A percentile compares a stretch with the other conserved stretches of the same genome.
Evolutionary conservation across 306 rosid genomes (phyloP).

Genomic region (Corylus americana): DNA sequence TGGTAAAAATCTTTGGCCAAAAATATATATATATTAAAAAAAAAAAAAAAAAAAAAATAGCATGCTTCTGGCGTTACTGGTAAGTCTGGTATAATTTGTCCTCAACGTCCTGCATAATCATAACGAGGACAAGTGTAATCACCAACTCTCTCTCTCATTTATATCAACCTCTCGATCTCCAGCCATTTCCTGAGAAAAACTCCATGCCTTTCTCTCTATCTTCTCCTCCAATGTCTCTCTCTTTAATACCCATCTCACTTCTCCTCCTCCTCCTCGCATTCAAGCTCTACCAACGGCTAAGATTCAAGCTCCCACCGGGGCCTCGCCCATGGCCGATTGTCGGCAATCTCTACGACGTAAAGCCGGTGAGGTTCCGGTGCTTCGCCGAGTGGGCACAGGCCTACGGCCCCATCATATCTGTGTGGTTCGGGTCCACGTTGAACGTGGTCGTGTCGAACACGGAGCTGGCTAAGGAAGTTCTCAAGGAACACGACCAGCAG

Average conservation of each 20-base stretch:
- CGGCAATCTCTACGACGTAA: slow-evolving; percentile 82
- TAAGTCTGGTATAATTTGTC: too few relatives aligned
- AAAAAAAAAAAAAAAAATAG: too few relatives aligned
- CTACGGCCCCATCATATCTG: slow-evolving; percentile 84
- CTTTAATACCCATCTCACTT: slow-evolving; percentile 32
- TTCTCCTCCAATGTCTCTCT: slow-evolving; percentile 9
- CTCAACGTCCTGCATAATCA: too few relatives aligned
- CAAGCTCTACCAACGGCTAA: slow-evolving; percentile 46
- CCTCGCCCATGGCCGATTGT: slow-evolving; percentile 80
- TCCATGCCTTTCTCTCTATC: slow-evolving; percentile 2
- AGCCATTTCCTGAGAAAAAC: neutral
- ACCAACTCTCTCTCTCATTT: slow-evolving; percentile 42
- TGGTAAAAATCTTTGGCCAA: too few relatives aligned
- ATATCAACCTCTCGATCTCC: slow-evolving; percentile 25
- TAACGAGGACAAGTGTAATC: slow-evolving; percentile 17
- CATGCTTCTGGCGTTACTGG: too few relatives aligned
- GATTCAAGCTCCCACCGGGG: slow-evolving; percentile 85
- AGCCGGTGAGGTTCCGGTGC: slow-evolving; percentile 84
- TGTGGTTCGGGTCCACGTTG: slow-evolving; percentile 79
- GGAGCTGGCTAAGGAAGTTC: slow-evolving; percentile 63
- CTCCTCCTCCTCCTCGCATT: slow-evolving; percentile 33
- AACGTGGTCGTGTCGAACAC: slow-evolving; percentile 71
- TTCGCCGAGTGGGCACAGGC: slow-evolving; percentile 74
- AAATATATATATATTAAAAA: too few relatives aligned
- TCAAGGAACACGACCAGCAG: slow-evolving; percentile 75